Evolutionary conservation across 83 land plant species (phyloP).

Genomic region (Isoetes engelmannii): DNA sequence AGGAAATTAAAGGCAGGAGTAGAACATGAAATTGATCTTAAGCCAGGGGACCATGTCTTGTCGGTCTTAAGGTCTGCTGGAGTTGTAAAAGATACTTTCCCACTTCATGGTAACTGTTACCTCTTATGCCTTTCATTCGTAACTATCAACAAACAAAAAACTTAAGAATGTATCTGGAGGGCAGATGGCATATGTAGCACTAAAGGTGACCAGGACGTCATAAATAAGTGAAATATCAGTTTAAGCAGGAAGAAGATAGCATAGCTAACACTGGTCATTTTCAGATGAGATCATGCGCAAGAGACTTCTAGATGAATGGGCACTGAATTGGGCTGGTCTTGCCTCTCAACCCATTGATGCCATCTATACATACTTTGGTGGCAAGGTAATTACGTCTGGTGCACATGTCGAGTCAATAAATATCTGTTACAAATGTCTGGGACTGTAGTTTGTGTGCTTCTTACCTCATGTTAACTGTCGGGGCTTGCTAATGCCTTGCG

Average conservation of each 20-base stretch:
- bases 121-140: neutral
- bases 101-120: slow-evolving; percentile 59
- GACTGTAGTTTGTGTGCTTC: neutral
- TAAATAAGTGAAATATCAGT: no score
- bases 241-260: no score
- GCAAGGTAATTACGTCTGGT: slow-evolving; percentile 44
- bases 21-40: slow-evolving; percentile 28
- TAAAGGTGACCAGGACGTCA: no score
- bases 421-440: neutral
- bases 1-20: slow-evolving; percentile 22
- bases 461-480: neutral
- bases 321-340: slow-evolving; percentile 61
- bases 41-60: slow-evolving; percentile 47
- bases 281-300: slow-evolving; percentile 70
- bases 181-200: no score
- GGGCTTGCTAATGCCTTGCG: neutral
- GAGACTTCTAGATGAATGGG: slow-evolving; percentile 60
- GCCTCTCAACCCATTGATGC: slow-evolving; percentile 82
- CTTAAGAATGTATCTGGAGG: no score
- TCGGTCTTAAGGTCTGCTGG: slow-evolving; percentile 40
- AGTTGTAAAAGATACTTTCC: slow-evolving; percentile 63
- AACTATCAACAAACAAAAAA: no score
- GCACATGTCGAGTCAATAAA: neutral
- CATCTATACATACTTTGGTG: slow-evolving; percentile 72
- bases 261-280: neutral